These are phyloP conservation scores for Sclerotinia minor DNA, from an alignment of 2,329 filamentous ascomycete species.

Conservation along the genomic window DNA sequence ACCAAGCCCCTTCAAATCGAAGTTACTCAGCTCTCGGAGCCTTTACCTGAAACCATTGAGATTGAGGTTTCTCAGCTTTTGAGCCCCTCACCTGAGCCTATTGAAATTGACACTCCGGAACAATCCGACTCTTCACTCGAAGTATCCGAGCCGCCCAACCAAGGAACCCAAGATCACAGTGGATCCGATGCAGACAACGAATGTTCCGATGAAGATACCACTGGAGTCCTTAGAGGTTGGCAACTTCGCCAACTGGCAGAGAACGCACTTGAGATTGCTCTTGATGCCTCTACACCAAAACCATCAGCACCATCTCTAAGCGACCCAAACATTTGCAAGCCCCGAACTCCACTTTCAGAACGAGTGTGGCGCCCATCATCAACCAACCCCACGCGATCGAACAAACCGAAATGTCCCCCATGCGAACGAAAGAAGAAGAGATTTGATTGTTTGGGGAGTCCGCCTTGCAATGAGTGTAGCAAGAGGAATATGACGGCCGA, in stretches of 20 bases:
- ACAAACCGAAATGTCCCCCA: slow-evolving; percentile 24
- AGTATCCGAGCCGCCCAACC: neutral
- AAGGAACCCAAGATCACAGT: slow-evolving; percentile 15
- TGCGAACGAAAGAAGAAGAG: slow-evolving; percentile 23
- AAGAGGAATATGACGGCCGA: slow-evolving; percentile 19
- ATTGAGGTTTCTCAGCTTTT: neutral
- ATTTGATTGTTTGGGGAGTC: slow-evolving; percentile 19
- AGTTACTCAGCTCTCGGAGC: neutral
- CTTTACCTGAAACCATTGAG: neutral
- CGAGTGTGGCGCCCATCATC: slow-evolving; percentile 14
- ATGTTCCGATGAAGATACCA: slow-evolving; percentile 5
- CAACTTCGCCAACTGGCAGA: slow-evolving; percentile 19
- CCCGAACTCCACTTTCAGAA: slow-evolving; percentile 17
- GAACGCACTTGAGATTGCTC: slow-evolving; percentile 18
- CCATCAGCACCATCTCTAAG: neutral
- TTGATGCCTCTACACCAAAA: slow-evolving; percentile 2
- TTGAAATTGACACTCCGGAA: slow-evolving; percentile 4
- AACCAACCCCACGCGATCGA: slow-evolving; percentile 5
- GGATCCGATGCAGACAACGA: slow-evolving; percentile 23
- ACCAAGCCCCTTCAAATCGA: neutral
- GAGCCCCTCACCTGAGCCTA: slow-evolving; percentile 4
- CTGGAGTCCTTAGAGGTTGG: slow-evolving; percentile 1
- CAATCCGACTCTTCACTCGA: neutral
- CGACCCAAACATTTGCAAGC: slow-evolving; percentile 4
- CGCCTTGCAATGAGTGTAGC: slow-evolving; percentile 23